These are phyloP conservation scores for Cladosporium sp. DNA, from an alignment of 2,329 filamentous ascomycete species.

Conservation along the genomic window DNA sequence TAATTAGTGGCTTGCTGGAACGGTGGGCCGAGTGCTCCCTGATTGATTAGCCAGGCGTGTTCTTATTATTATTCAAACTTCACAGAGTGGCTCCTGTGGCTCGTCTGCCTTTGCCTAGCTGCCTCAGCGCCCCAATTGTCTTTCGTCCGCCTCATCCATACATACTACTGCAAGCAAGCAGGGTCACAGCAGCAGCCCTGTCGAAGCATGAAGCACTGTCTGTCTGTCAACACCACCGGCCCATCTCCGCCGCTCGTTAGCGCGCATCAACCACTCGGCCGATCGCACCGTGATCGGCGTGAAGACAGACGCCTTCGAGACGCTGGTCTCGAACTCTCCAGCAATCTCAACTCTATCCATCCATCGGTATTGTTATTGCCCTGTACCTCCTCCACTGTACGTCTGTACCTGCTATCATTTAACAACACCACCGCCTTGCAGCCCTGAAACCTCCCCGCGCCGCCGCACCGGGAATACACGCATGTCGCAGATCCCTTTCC, in stretches of 20 bases:
- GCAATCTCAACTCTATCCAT: neutral
- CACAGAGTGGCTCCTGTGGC: neutral
- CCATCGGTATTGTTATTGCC: neutral
- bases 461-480: neutral
- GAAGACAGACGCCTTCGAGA: slow-evolving; percentile 2
- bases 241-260: slow-evolving; percentile 1
- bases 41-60: neutral
- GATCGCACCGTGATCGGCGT: neutral
- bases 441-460: slow-evolving; percentile 5
- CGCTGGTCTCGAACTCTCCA: neutral
- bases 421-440: slow-evolving; percentile 3
- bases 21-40: neutral
- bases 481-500: slow-evolving; percentile 8
- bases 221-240: neutral
- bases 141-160: neutral
- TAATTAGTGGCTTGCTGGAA: too few species aligned
- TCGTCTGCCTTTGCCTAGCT: neutral
- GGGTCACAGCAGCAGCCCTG: neutral
- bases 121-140: neutral
- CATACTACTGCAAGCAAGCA: neutral
- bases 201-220: too few species aligned
- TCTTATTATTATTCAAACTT: neutral
- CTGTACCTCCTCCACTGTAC: neutral
- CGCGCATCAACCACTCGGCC: neutral
- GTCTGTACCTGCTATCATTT: neutral